Base-by-base conservation (phyloP, 345 rosid species). In the Kernera saxatilis region DNA sequence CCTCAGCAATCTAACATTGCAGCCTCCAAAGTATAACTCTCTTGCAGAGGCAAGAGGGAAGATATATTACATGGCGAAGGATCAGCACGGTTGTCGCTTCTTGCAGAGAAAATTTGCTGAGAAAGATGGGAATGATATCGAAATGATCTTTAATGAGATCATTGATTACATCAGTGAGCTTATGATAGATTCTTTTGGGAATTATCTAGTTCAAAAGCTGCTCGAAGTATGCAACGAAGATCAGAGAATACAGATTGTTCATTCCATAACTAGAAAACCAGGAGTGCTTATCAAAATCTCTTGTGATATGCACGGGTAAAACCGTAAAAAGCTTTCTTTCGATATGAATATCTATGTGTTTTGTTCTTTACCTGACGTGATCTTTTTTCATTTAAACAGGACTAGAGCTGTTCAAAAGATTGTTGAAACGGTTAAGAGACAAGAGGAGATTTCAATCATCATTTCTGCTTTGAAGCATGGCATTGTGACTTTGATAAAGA, bases 371-470 rank as follows among this genome's bases (percentile, higher is more conserved):
- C 22, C 22, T 54, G 46, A 75, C 27, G 7, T 75, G 40, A 19
- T 17, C 18, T 66, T 27, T 45, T 14, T 6, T 4, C 39, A 7
- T 26, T n/a, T 3, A 52, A 58, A 23, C 77, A 91, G 96, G 80
- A 88, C 97, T 55, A 87, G 93, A 48, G 95, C 88, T 35, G 85
- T 91, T 74, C 96, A 91, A 73, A 91, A 88, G 81, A 84, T 88
- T 22, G 80, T 91, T 17, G 90, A 91, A 79, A 85, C 83, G n/a
- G 82, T 84, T 13, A 83, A 69, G 69, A 62, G 74, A 49, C 81
- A 83, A 11, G 88, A 88, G 79, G 91, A 88, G 76, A 69, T 80
- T 27, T 74, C 85, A 60, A 58, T 80, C 18, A 80, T 88, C 64
- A 80, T 85, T 35, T 83, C 85, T 63, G 81, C 93, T 23, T 78